Evolutionary conservation across 1,284 basidiomycete genomes (phyloP), one percentile per base, ranked within the genome.

Genomic region (Entoloma clypeatum): DNA sequence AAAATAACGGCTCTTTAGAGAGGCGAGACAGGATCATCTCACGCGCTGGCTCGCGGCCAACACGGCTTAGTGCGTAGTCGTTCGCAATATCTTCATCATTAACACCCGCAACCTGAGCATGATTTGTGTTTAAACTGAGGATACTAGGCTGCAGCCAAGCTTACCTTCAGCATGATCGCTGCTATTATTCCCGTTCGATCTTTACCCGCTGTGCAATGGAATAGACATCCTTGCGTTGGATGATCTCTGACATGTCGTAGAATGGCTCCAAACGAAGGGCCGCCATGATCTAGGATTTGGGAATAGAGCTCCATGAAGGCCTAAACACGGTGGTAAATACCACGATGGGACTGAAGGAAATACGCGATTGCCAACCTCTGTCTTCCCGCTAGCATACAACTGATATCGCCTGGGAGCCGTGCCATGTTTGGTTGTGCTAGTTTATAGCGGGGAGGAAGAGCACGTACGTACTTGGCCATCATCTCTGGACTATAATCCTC

Each of bases 131-230:
- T 30, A 13, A 38, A 27, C 19, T 23, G 29, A 21, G 11, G 11
- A 23, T 10, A 13, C 14, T 16, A 24, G 10, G 0, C 14, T 17
- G 9, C 14, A 36, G 23, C 6, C 7, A 4, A n/a, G 37, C 63
- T 25, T 54, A 85, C 86, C 59, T 79, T 79, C 18, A 89, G 64
- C 8, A 89, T 52, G 27, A 89, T 69, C 2, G 84, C 85, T 14
- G 86, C 82, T 29, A 81, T 60, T n/a, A 89, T 65, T 7, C 86
- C 86, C 2, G 86, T 89, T 49, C 86, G 67, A 60, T 89, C 86
- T 59, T 88, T 89, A 7, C 86, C 86, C 60, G 85, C 84, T 43
- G 85, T 89, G 51, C 85, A 88, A 52, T 88, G 85, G 49, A 88
- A 84, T 22, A 88, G 47, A 48, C 73, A 81, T 0, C 72, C 74